Percentiles rank a stretch among this genome's conserved stretches.
These are phyloP conservation scores for Xylariaceae sp. DNA, from an alignment of 2,329 filamentous ascomycete genomes.

Conservation along the genomic window DNA sequence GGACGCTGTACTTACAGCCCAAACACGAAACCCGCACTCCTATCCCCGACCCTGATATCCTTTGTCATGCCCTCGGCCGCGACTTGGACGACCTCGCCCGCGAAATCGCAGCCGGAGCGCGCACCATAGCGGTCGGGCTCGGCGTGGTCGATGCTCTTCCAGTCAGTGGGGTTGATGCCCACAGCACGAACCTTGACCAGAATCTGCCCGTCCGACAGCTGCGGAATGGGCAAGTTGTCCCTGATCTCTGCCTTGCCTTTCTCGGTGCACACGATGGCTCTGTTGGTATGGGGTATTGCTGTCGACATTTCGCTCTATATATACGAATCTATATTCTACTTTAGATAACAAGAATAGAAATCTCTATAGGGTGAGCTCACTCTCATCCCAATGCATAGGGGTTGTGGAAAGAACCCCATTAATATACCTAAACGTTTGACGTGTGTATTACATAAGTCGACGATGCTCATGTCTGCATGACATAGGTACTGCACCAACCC, in stretches of 20 bases:
- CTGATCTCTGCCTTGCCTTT: slow-evolving; percentile 20
- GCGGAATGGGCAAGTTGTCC: slow-evolving; percentile 21
- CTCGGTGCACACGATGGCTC: slow-evolving; percentile 19
- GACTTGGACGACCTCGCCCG: slow-evolving; percentile 42
- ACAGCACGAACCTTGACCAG: slow-evolving; percentile 32
- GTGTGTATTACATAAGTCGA: too few relatives aligned
- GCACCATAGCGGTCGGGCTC: slow-evolving; percentile 12
- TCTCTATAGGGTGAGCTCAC: too few relatives aligned
- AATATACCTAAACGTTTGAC: too few relatives aligned
- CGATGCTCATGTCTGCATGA: too few relatives aligned
- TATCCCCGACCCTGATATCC: slow-evolving; percentile 42
- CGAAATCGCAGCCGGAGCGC: slow-evolving; percentile 40
- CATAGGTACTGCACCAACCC: too few relatives aligned
- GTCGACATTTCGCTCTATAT: not conserved
- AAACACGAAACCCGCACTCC: slow-evolving; percentile 34
- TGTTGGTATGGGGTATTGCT: slow-evolving; percentile 16
- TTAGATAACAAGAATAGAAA: too few relatives aligned
- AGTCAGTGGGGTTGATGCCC: slow-evolving; percentile 33
- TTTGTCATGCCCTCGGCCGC: slow-evolving; percentile 39
- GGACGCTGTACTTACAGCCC: slow-evolving; percentile 19
- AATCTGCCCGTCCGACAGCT: slow-evolving; percentile 23
- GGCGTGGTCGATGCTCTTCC: slow-evolving; percentile 27
- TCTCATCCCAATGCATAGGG: too few relatives aligned
- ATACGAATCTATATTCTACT: too few relatives aligned
- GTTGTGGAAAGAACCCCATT: too few relatives aligned